Conservation (phyloP, 2,329 filamentous ascomycete species). For the Pyrenochaeta sp. region DNA sequence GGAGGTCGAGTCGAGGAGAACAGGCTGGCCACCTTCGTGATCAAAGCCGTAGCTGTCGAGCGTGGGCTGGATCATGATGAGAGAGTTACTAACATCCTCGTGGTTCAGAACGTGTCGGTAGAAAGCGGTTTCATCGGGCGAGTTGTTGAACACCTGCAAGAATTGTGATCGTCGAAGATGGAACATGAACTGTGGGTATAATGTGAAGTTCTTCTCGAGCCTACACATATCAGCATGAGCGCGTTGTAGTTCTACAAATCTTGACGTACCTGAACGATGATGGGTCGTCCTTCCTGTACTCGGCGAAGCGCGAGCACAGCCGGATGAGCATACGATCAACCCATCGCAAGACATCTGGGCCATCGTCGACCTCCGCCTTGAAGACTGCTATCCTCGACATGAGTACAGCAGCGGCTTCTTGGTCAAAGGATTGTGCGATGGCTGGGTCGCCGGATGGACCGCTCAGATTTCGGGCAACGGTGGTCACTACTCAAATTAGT, state of each 20-base stretch:
- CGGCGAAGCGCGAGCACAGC: slow-evolving; percentile 93
- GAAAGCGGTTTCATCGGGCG: slow-evolving; percentile 98
- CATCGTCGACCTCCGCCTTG: slow-evolving; percentile 98
- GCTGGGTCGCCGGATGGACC: slow-evolving; percentile 93
- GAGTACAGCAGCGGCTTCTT: slow-evolving; percentile 94
- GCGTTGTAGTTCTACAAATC: slow-evolving; percentile 67
- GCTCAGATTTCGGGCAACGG: slow-evolving; percentile 87
- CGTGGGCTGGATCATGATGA: slow-evolving; percentile 99
- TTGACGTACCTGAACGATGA: slow-evolving; percentile 82
- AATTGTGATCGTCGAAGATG: slow-evolving; percentile 97
- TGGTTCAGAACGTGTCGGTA: slow-evolving; percentile 97
- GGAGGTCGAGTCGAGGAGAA: slow-evolving; percentile 94
- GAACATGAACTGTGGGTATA: slow-evolving; percentile 99
- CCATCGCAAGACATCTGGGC: slow-evolving; percentile 97
- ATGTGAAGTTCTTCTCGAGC: slow-evolving; percentile 94
- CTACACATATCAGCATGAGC: slow-evolving; percentile 52
- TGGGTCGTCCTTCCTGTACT: slow-evolving; percentile 97
- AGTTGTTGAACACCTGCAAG: slow-evolving; percentile 99
- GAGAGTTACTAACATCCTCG: slow-evolving; percentile 94
- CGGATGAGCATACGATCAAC: slow-evolving; percentile 98
- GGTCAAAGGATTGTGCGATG: slow-evolving; percentile 96
- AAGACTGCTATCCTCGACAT: slow-evolving; percentile 99
- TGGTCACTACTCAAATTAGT: slow-evolving; percentile 71
- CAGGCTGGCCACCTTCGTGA: slow-evolving; percentile 89
- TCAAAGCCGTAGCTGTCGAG: slow-evolving; percentile 97